These are phyloP conservation scores for Sinapis alba DNA, from an alignment of 441 rosid species.

Conservation along the genomic window DNA sequence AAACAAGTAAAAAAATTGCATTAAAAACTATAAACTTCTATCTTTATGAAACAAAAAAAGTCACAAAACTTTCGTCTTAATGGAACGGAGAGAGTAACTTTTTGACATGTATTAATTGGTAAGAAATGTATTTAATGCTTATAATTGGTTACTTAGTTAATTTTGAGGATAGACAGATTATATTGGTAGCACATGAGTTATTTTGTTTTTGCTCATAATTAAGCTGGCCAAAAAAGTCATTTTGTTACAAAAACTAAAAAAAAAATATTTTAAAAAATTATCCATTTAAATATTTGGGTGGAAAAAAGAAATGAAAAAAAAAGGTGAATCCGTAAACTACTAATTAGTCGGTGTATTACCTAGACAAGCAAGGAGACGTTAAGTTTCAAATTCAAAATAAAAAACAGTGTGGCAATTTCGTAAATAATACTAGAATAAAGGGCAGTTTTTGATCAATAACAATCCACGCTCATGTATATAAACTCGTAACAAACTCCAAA, in stretches of 20 bases:
- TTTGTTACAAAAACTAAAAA: too few relatives aligned
- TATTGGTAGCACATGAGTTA: too few relatives aligned
- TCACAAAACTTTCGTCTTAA: too few relatives aligned
- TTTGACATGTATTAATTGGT: not conserved
- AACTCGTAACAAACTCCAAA: slow-evolving; percentile 24
- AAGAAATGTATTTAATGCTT: not conserved
- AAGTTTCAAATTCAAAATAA: slow-evolving; percentile 31
- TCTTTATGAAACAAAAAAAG: too few relatives aligned
- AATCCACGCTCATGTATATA: slow-evolving; percentile 5
- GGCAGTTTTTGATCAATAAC: not conserved
- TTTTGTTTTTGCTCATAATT: too few relatives aligned
- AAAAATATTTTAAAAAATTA: too few relatives aligned
- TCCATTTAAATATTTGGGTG: not conserved
- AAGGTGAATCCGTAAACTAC: slow-evolving; percentile 13
- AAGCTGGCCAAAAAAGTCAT: too few relatives aligned
- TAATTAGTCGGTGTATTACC: slow-evolving; percentile 13
- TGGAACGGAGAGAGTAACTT: too few relatives aligned
- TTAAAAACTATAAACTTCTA: too few relatives aligned
- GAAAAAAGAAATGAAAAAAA: slow-evolving; percentile 1
- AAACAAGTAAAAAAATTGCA: too few relatives aligned
- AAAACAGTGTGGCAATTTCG: slow-evolving; percentile 5
- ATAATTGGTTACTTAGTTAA: not conserved
- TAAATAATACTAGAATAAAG: slow-evolving; percentile 2
- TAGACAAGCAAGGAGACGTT: slow-evolving; percentile 29
- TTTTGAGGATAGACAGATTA: too few relatives aligned